Conservation (phyloP, 1,139 yeast genomes). For the Geotrichum candidum region DNA sequence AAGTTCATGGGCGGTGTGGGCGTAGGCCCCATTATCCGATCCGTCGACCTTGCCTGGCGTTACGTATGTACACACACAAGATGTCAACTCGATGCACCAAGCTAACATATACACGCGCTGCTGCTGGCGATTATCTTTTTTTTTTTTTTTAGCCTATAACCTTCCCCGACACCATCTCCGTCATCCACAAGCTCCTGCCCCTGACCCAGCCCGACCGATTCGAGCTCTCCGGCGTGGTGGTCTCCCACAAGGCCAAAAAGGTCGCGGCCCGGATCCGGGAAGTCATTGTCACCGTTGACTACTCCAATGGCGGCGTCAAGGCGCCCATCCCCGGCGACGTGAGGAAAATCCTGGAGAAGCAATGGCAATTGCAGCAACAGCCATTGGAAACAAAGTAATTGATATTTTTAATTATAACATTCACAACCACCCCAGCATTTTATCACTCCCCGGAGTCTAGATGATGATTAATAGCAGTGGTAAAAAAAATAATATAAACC, state of each 20-base stretch:
- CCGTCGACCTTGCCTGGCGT: constrained; percentile 34
- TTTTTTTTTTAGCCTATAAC: constrained; percentile 24
- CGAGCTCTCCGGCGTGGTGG: constrained; percentile 32
- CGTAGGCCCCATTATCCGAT: constrained; percentile 34
- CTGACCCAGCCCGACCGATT: constrained; percentile 30
- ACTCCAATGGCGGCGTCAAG: constrained; percentile 30
- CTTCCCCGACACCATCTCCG: constrained; percentile 33
- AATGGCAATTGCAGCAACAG: neutral
- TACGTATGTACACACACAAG: constrained; percentile 18
- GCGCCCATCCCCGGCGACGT: constrained; percentile 30
- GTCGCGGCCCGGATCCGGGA: constrained; percentile 35
- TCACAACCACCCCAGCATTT: too few species aligned
- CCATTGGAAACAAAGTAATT: neutral
- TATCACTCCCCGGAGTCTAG: too few species aligned
- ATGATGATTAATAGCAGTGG: too few species aligned
- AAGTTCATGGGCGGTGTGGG: constrained; percentile 26
- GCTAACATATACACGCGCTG: neutral
- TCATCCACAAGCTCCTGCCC: constrained; percentile 30
- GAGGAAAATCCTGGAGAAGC: constrained; percentile 16
- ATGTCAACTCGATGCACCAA: neutral
- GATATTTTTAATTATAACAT: too few species aligned
- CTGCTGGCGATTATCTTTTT: neutral
- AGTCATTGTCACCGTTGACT: constrained; percentile 34
- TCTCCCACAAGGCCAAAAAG: constrained; percentile 33
- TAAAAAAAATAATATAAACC: too few species aligned